Conservation (phyloP, 2,329 filamentous ascomycete species). For the Penicillium sumatraense region DNA sequence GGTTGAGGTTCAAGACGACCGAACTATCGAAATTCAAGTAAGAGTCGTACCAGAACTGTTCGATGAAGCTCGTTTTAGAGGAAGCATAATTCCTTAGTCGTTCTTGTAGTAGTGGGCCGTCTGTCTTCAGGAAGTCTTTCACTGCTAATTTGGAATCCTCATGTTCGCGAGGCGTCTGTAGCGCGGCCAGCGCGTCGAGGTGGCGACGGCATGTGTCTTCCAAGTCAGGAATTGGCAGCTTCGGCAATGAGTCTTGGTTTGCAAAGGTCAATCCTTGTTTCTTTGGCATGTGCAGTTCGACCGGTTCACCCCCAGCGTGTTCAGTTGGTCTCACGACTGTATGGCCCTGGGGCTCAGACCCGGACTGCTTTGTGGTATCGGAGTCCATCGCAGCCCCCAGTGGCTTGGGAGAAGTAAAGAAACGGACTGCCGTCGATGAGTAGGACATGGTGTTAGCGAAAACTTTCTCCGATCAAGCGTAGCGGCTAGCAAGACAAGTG, state of each 20-base stretch:
- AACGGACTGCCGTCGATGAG: conserved; percentile 68
- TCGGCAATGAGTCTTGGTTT: conserved; percentile 83
- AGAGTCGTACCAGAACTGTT: conserved; percentile 99
- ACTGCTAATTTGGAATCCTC: conserved; percentile 80
- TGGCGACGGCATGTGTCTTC: conserved; percentile 79
- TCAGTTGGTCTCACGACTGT: conserved; percentile 32
- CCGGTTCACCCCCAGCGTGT: not conserved
- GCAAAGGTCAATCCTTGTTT: conserved; percentile 83
- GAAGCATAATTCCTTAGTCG: conserved; percentile 88
- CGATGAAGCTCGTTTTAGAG: conserved; percentile 93
- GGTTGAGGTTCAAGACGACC: conserved; percentile 95
- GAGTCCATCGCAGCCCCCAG: conserved; percentile 70
- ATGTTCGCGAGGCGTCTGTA: conserved; percentile 82
- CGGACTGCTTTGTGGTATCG: conserved; percentile 7
- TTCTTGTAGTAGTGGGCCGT: conserved; percentile 85
- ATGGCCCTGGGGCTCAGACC: conserved; percentile 13
- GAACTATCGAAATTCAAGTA: conserved; percentile 98
- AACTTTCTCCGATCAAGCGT: conserved; percentile 53
- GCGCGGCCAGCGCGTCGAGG: conserved; percentile 74
- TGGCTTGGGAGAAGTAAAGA: conserved; percentile 73
- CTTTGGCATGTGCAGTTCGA: conserved; percentile 35
- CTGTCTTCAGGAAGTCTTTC: conserved; percentile 77
- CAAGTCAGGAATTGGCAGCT: conserved; percentile 89
- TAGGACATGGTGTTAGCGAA: conserved; percentile 62
- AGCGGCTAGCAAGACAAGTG: conserved; percentile 77